Evolutionary conservation across 352 stramenopile species (phyloP), one percentile per base, ranked within the genome.

Genomic region (Globisporangium polare): DNA sequence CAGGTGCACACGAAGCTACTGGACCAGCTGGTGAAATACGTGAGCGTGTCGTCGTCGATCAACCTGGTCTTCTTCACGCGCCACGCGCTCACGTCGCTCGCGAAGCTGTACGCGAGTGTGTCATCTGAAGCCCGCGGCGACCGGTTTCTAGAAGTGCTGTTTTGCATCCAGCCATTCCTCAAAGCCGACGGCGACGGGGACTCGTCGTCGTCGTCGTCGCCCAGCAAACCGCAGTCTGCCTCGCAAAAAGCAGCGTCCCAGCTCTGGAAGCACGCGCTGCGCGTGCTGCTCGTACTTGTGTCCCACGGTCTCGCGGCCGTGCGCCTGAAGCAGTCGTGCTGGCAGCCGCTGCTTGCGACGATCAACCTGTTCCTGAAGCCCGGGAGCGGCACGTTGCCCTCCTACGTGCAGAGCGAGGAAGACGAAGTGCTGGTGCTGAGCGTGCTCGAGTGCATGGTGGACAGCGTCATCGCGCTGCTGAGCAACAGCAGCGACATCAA

Each of bases 51-150:
- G 5, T 65, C 65, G 2, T 58, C 66, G 15, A 67, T 75, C 41
- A 67, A 86, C 18, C 59, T 91, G 12, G 80, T 89, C 29, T 93
- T 94, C 66, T 88, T 95, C 55, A 91, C 83, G 8, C 77, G 84
- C 10, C 86, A 95, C 42, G 75, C 83, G 10, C 69, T 95, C 12
- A 85, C 77, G 29, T 83, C 83, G 5, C 68, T 95, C 17, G 86
- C 79, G 0, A 93, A 92, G 63, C 56, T 93, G 54, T 92, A 89
- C 42, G 86, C 79, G 15, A 87, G 75, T 26, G 77, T 93, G 2
- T 84, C 75, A 0, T 45, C 65, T 7, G 71, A 80, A 24, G 83
- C 86, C 0, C 76, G 74, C 24, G 67, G 81, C 9, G 77, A 80
- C 8, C 70, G 81, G 2, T 92, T 92, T 37, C 42, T 80, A 3